These are phyloP conservation scores for Hysterium pulicare DNA, from an alignment of 2,329 filamentous ascomycete genomes.

Conservation along the genomic window DNA sequence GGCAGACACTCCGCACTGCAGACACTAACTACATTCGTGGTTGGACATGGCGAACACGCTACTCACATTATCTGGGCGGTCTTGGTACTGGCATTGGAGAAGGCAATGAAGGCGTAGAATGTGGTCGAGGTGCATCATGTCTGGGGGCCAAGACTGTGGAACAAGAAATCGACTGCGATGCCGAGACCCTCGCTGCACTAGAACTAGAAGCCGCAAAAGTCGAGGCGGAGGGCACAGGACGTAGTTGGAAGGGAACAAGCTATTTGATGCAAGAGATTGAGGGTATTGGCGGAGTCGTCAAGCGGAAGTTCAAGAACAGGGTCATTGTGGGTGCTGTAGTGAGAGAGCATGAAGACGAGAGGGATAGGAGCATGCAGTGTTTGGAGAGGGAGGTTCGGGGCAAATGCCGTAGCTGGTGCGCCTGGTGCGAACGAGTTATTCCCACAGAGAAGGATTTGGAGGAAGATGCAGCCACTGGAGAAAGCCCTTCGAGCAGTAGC, in stretches of 20 bases:
- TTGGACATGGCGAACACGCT: constrained; percentile 87
- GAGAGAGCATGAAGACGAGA: constrained; percentile 70
- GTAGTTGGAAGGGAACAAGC: constrained; percentile 60
- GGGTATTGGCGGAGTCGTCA: constrained; percentile 82
- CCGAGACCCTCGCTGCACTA: constrained; percentile 44
- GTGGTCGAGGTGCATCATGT: constrained; percentile 73
- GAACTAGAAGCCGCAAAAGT: constrained; percentile 55
- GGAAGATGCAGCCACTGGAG: background rate
- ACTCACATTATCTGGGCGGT: constrained; percentile 73
- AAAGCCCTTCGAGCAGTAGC: constrained; percentile 5
- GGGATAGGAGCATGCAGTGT: constrained; percentile 49
- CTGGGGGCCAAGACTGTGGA: constrained; percentile 74
- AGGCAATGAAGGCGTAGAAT: constrained; percentile 82
- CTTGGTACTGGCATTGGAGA: constrained; percentile 85
- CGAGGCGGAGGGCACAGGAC: constrained; percentile 27
- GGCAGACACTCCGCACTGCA: constrained; percentile 61
- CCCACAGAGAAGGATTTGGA: constrained; percentile 51
- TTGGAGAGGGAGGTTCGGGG: constrained; percentile 69
- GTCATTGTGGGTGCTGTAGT: constrained; percentile 80
- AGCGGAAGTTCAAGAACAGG: constrained; percentile 81
- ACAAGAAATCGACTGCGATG: constrained; percentile 81
- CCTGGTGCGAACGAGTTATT: constrained; percentile 81
- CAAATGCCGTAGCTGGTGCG: constrained; percentile 76
- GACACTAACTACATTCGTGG: constrained; percentile 63
- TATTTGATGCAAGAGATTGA: constrained; percentile 88